Percentiles rank a stretch among this genome's conserved stretches.
Conservation (phyloP, 768 basidiomycete genomes). For the Lentinula lateritia region DNA sequence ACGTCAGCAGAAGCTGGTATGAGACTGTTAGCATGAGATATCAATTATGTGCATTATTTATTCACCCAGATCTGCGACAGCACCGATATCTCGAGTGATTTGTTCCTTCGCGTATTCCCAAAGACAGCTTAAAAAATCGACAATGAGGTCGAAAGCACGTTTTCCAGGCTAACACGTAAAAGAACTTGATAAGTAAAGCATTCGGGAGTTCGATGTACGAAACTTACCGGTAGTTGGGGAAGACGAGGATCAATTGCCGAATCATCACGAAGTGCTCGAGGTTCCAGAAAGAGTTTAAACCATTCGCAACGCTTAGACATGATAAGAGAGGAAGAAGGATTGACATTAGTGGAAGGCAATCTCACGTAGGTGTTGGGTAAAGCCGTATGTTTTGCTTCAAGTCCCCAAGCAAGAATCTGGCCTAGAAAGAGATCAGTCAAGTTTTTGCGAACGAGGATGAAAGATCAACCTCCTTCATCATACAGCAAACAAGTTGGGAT, state of each 20-base stretch:
- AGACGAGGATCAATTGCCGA: constrained; percentile 69
- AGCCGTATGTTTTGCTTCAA: constrained; percentile 80
- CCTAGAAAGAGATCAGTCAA: constrained; percentile 26
- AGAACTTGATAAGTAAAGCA: constrained; percentile 4
- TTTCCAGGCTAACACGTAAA: constrained; percentile 56
- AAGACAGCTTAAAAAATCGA: constrained; percentile 76
- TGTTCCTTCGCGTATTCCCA: constrained; percentile 87
- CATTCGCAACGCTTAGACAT: constrained; percentile 37
- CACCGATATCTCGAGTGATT: constrained; percentile 83
- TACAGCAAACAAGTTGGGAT: constrained; percentile 84
- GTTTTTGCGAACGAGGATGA: background rate
- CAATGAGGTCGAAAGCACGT: constrained; percentile 69
- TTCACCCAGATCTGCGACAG: constrained; percentile 79
- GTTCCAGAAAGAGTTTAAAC: constrained; percentile 88
- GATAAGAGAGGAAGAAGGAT: background rate
- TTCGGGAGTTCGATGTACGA: background rate
- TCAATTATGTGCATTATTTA: constrained; percentile 5
- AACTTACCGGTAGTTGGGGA: constrained; percentile 69
- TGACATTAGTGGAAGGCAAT: background rate
- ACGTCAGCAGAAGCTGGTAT: constrained; percentile 72
- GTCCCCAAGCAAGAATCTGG: constrained; percentile 75
- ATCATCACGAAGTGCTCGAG: constrained; percentile 71
- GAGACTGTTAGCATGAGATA: background rate
- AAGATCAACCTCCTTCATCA: constrained; percentile 33
- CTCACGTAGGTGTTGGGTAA: constrained; percentile 45